Evolutionary conservation across 2,329 filamentous ascomycete genomes (phyloP).

Genomic region (Aureobasidium sp.): DNA sequence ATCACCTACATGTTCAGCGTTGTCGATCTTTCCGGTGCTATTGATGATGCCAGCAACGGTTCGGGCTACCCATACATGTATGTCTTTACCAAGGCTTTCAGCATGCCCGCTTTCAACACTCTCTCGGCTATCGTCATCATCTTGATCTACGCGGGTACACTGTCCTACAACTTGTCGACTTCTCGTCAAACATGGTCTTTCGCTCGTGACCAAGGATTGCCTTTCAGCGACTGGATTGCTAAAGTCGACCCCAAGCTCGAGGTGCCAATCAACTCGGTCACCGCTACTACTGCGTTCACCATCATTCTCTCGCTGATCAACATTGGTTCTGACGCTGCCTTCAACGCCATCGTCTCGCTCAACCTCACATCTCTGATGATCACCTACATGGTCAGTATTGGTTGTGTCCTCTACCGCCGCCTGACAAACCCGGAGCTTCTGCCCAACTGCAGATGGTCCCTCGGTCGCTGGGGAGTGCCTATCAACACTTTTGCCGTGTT

Average conservation of each 20-base stretch:
- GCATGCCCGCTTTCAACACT: constrained; percentile 19
- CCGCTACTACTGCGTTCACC: constrained; percentile 5
- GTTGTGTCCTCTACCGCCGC: constrained; percentile 19
- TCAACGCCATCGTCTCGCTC: constrained; percentile 15
- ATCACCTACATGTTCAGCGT: constrained; percentile 24
- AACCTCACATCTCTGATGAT: constrained; percentile 12
- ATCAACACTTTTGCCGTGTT: constrained; percentile 28
- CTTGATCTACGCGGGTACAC: constrained; percentile 15
- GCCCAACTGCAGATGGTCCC: constrained; percentile 25
- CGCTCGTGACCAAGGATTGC: constrained; percentile 15
- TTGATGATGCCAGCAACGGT: constrained; percentile 17
- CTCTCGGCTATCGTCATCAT: constrained; percentile 18
- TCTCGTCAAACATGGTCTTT: constrained; percentile 16
- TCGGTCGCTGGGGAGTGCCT: constrained; percentile 29
- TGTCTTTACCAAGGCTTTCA: constrained; percentile 25
- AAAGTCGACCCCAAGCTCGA: constrained; percentile 14
- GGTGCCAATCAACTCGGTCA: constrained; percentile 8
- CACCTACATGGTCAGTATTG: constrained; percentile 16
- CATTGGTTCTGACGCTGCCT: constrained; percentile 15
- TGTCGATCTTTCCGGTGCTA: constrained; percentile 21
- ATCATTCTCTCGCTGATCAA: constrained; percentile 19
- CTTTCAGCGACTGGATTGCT: constrained; percentile 13
- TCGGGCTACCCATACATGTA: constrained; percentile 29
- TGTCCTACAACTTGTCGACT: constrained; percentile 14
- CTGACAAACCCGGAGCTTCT: constrained; percentile 16